Evolutionary conservation across 2,329 filamentous ascomycete species (phyloP), one percentile per base, ranked within the genome.

Genomic region (Tolypocladium paradoxum): DNA sequence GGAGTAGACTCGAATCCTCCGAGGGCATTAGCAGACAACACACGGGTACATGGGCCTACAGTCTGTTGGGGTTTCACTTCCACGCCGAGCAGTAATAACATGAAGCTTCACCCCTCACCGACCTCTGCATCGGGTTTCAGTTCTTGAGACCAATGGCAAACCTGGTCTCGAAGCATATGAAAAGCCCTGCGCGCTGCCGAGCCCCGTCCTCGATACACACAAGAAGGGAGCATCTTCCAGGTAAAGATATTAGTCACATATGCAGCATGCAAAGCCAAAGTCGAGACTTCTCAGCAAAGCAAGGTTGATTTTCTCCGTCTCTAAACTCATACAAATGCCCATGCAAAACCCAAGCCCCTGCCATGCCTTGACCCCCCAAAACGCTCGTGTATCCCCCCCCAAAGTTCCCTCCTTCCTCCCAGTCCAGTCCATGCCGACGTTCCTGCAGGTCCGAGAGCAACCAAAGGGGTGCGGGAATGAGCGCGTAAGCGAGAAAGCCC

Each of bases 251-350:
- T 7, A 2, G 7, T 11, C 27, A 45, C 43, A 29, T 5, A n/a
- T n/a, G 24, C 22, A 45, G 16, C 43, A 20, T 20, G 11, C 16
- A 31, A 9, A 12, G 43, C 18, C 27, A 7, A 33, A 6, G 43
- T 16, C 18, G 27, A 27, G 27, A 27, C 27, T 12, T n/a, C 18
- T 49, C 40, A 53, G 49, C 51, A 48, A 54, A 48, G 38, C 8
- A 48, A 22, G 22, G 29, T 54, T 52, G 38, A 27, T 37, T 20
- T 37, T 14, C 6, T 22, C 36, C 34, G 33, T 52, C 43, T 36
- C 31, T 37, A 52, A 48, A 36, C 47, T 35, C 37, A 40, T 53
- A 48, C 40, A 53, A 50, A 48, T 54, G 52, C 43, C 53, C 52
- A 20, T 27, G 29, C 45, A 45, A 43, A 49, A 38, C 4, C 34